phyloP scores from a whole-genome alignment of 768 basidiomycete genomes.

The Floccularia luteovirens region DNA sequence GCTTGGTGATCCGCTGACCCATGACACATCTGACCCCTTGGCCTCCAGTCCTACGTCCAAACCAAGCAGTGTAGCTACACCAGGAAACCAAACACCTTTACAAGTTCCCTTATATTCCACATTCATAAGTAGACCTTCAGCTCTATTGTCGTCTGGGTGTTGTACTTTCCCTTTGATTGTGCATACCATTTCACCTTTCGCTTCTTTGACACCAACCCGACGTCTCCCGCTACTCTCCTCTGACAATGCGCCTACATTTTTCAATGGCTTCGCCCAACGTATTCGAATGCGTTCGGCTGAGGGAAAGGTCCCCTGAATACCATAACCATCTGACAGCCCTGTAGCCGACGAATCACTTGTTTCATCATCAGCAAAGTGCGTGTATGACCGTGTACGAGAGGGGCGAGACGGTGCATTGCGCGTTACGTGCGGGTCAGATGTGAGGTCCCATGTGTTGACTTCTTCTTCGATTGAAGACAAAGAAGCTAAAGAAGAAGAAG shows the following conservation, averaged over 20 bases:
- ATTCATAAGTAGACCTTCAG: constrained; percentile 53
- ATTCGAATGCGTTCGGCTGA: constrained; percentile 70
- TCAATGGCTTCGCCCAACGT: constrained; percentile 68
- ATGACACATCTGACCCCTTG: constrained; percentile 61
- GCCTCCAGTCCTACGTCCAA: constrained; percentile 67
- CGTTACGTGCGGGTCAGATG: constrained; percentile 70
- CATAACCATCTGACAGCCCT: constrained; percentile 52
- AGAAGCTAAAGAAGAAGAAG: constrained; percentile 60
- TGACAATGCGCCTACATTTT: constrained; percentile 34
- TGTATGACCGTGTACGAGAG: constrained; percentile 53
- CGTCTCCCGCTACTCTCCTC: constrained; percentile 44
- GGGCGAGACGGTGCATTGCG: constrained; percentile 38
- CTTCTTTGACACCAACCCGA: constrained; percentile 63
- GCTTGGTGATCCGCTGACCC: constrained; percentile 43
- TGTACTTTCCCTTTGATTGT: constrained; percentile 42
- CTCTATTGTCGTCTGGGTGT: constrained; percentile 24
- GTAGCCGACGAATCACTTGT: constrained; percentile 62
- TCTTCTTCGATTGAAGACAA: constrained; percentile 74
- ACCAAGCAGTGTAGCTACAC: constrained; percentile 75
- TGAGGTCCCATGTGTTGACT: constrained; percentile 61
- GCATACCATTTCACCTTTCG: constrained; percentile 61
- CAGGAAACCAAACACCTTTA: constrained; percentile 75
- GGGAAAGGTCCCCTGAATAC: constrained; percentile 73
- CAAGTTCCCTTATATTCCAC: constrained; percentile 69
- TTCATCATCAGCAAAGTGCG: constrained; percentile 75